Conservation (phyloP, 2,329 filamentous ascomycete genomes). For the Exophiala aquamarina region DNA sequence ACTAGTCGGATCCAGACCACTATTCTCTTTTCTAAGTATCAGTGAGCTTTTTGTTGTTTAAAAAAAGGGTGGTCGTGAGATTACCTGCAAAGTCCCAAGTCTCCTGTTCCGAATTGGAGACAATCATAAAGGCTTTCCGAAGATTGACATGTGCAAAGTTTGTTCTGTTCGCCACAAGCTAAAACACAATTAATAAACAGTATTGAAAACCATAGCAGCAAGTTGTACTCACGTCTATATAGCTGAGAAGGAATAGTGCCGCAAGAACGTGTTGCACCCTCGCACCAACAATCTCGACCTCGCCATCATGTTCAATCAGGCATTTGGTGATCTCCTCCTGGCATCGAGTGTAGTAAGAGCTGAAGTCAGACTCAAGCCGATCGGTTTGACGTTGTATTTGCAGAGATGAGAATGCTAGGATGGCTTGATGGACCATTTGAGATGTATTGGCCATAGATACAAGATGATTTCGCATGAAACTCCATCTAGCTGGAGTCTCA, state of each 20-base stretch:
- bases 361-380: slow-evolving; percentile 1
- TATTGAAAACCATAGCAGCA: neutral
- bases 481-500: neutral
- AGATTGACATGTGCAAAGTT: slow-evolving; percentile 51
- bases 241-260: slow-evolving; percentile 55
- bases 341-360: slow-evolving; percentile 1
- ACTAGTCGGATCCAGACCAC: slow-evolving; percentile 58
- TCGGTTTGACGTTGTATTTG: neutral
- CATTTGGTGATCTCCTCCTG: neutral
- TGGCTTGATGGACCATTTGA: neutral
- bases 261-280: slow-evolving; percentile 47
- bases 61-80: slow-evolving; percentile 34
- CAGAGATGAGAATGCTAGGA: slow-evolving; percentile 1
- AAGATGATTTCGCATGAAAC: neutral
- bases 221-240: slow-evolving; percentile 44
- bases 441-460: neutral
- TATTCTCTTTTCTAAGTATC: slow-evolving; percentile 45
- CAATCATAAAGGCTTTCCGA: slow-evolving; percentile 50
- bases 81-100: slow-evolving; percentile 5
- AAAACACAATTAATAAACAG: neutral
- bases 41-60: slow-evolving; percentile 33
- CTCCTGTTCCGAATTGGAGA: slow-evolving; percentile 41
- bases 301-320: neutral
- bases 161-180: slow-evolving; percentile 44
- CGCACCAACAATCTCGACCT: neutral